A percentile compares a stretch with the other conserved stretches of the same genome.
These are phyloP conservation scores for Cnidoscolus chayamansa DNA, from an alignment of 441 rosid species.

Conservation along the genomic window DNA sequence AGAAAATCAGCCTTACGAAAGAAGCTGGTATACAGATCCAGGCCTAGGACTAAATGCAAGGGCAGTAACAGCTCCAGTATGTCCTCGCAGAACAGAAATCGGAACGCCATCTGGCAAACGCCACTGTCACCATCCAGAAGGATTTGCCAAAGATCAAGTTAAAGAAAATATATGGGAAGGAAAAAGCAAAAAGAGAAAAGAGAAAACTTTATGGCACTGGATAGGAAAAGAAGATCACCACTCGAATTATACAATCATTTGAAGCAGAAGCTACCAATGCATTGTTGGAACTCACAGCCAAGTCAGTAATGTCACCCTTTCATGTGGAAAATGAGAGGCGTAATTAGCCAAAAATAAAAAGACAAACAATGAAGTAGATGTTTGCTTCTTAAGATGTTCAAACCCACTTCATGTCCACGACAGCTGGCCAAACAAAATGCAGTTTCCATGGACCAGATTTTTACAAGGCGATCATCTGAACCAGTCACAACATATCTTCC, in stretches of 20 bases:
- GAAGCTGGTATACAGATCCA: constrained; percentile 77
- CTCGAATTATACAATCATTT: constrained; percentile 91
- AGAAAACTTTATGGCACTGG: constrained; percentile 9
- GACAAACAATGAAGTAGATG: constrained; percentile 11
- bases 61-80: constrained; percentile 95
- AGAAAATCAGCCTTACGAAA: constrained; percentile 71
- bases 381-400: constrained; percentile 26
- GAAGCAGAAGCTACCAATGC: constrained; percentile 93
- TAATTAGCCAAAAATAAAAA: constrained; percentile 21
- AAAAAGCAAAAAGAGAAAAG: not conserved
- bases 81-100: constrained; percentile 89
- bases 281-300: constrained; percentile 98
- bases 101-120: constrained; percentile 98
- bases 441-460: constrained; percentile 99
- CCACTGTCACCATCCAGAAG: constrained; percentile 65
- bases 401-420: constrained; percentile 98
- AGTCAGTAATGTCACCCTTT: constrained; percentile 98
- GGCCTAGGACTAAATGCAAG: constrained; percentile 98
- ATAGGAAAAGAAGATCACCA: constrained; percentile 55
- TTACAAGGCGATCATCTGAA: constrained; percentile 98
- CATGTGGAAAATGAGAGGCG: constrained; percentile 30
- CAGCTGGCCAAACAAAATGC: constrained; percentile 99
- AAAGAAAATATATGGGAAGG: constrained; percentile 11
- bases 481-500: constrained; percentile 99
- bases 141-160: constrained; percentile 22